A percentile compares a stretch with the other conserved stretches of the same genome.
Evolutionary conservation across 148 eudicot genomes (phyloP).

Genomic region (Gaultheria prostrata): DNA sequence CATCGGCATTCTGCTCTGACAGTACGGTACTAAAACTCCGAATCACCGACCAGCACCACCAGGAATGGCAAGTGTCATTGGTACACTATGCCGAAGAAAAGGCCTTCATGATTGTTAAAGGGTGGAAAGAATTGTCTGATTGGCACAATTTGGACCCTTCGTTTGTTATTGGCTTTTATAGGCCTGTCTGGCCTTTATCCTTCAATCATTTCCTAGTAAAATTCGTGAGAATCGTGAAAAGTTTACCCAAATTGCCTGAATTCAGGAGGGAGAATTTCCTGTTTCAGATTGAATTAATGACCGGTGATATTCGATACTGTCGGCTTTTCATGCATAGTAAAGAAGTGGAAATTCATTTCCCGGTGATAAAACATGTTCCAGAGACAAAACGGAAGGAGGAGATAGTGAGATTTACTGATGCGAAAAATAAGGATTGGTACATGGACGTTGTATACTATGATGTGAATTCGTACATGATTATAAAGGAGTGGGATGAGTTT

Average conservation of each 20-base stretch:
- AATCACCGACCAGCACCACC: background rate
- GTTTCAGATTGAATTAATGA: background rate
- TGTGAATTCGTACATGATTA: background rate
- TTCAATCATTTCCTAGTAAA: background rate
- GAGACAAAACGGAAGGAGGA: background rate
- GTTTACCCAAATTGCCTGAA: background rate
- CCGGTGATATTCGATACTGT: background rate
- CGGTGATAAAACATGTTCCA: background rate
- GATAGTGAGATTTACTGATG: background rate
- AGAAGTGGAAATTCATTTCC: background rate
- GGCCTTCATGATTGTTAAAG: background rate
- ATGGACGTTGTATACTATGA: background rate
- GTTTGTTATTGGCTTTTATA: background rate
- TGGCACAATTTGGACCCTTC: background rate
- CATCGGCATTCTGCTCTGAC: background rate
- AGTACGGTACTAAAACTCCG: background rate
- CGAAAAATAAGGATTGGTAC: background rate
- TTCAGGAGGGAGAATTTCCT: conserved; percentile 2
- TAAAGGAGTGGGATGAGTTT: background rate
- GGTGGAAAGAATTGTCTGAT: background rate
- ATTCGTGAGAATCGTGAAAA: background rate
- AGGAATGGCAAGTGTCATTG: background rate
- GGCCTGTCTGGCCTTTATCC: background rate
- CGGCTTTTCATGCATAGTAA: background rate
- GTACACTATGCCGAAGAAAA: background rate